A percentile compares a stretch with the other conserved stretches of the same genome.
Evolutionary conservation across 2,329 filamentous ascomycete species (phyloP).

Genomic region (Dactylella cylindrospora): DNA sequence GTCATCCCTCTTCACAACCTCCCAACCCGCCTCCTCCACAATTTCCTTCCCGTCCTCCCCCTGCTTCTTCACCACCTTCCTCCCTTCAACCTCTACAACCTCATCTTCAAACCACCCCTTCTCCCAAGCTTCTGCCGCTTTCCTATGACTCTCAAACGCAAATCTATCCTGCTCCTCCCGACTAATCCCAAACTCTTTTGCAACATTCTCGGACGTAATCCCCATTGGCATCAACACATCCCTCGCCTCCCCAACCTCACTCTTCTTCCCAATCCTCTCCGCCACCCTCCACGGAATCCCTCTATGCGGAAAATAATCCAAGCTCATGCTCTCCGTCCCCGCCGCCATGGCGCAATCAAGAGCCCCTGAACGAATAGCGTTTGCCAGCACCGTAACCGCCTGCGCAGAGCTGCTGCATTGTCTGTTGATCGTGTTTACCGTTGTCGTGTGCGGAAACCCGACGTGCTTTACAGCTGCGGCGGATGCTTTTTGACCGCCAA

Average conservation of each 20-base stretch:
- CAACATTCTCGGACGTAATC: slow-evolving; percentile 84
- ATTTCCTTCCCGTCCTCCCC: slow-evolving; percentile 56
- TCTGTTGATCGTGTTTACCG: slow-evolving; percentile 84
- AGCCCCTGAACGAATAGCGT: slow-evolving; percentile 71
- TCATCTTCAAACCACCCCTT: slow-evolving; percentile 72
- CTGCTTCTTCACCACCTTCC: slow-evolving; percentile 66
- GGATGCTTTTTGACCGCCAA: slow-evolving; percentile 85
- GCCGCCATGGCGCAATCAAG: slow-evolving; percentile 76
- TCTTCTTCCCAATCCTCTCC: slow-evolving; percentile 56
- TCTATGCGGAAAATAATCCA: slow-evolving; percentile 42
- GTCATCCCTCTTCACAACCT: slow-evolving; percentile 71
- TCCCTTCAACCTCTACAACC: slow-evolving; percentile 71
- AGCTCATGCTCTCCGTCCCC: slow-evolving; percentile 94
- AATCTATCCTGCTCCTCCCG: slow-evolving; percentile 80
- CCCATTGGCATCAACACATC: slow-evolving; percentile 97
- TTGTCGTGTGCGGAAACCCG: slow-evolving; percentile 70
- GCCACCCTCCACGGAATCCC: slow-evolving; percentile 39
- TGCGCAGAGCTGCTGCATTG: slow-evolving; percentile 79
- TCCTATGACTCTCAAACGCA: slow-evolving; percentile 71
- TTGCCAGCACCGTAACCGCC: slow-evolving; percentile 72
- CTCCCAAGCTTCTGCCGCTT: slow-evolving; percentile 70
- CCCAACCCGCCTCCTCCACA: slow-evolving; percentile 63
- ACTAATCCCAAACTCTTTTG: slow-evolving; percentile 70
- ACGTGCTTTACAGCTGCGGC: slow-evolving; percentile 88
- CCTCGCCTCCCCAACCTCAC: slow-evolving; percentile 66